These are phyloP conservation scores for Chaetomiaceae sp. DNA, from an alignment of 2,329 filamentous ascomycete species.

Conservation along the genomic window DNA sequence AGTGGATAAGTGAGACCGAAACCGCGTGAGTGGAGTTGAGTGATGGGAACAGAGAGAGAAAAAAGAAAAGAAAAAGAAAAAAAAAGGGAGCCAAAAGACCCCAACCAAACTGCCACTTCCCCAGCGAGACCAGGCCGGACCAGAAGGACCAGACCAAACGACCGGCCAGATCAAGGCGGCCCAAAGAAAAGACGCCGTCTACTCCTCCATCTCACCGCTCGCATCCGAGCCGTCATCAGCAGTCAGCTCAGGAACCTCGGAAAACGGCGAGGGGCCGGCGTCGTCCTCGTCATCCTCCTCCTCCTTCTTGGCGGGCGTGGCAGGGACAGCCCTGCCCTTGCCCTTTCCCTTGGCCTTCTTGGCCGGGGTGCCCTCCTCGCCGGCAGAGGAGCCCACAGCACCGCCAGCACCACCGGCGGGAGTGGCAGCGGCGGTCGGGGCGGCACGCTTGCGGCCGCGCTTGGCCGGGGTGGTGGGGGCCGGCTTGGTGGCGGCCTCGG, in stretches of 20 bases:
- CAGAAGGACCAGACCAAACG: neutral
- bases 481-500: neutral
- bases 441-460: neutral
- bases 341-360: neutral
- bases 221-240: neutral
- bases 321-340: neutral
- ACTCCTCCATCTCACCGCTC: neutral
- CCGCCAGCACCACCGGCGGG: neutral
- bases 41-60: neutral
- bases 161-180: neutral
- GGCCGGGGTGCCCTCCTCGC: neutral
- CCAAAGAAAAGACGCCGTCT: slow-evolving; percentile 1
- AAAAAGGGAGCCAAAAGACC: neutral
- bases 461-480: slow-evolving; percentile 3
- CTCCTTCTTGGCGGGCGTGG: neutral
- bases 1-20: too few relatives aligned
- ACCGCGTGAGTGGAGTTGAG: neutral
- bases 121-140: too few relatives aligned
- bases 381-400: neutral
- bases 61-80: neutral
- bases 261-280: neutral
- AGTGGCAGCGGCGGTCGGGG: neutral
- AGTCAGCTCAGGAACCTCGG: neutral
- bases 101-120: too few relatives aligned
- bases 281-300: neutral